Conservation (phyloP, 192 early-diverging fungal species). For the Backusella parvicylindrica region DNA sequence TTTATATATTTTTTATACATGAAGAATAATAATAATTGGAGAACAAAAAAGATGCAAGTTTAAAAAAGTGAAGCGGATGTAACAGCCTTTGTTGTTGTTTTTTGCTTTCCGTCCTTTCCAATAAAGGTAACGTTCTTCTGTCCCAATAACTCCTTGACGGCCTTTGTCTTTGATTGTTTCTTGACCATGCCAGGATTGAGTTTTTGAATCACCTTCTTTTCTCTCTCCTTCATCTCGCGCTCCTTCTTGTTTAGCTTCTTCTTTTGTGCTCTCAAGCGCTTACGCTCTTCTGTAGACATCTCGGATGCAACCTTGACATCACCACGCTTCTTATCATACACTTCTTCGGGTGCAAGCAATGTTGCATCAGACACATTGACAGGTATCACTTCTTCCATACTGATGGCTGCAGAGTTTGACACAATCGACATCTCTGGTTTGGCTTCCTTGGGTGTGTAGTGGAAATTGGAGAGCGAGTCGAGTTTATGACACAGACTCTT, state of each 20-base stretch:
- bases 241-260: conserved; percentile 71
- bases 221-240: conserved; percentile 44
- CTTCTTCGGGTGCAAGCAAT: conserved; percentile 86
- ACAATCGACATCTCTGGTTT: conserved; percentile 77
- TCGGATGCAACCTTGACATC: conserved; percentile 78
- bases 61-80: conserved; percentile 16
- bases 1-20: neutral
- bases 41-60: conserved; percentile 1
- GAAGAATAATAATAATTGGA: neutral
- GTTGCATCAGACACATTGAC: conserved; percentile 77
- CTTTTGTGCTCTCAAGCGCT: conserved; percentile 57
- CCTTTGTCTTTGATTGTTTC: conserved; percentile 51
- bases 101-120: conserved; percentile 35
- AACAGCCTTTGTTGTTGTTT: conserved; percentile 8
- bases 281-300: conserved; percentile 73
- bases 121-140: conserved; percentile 49
- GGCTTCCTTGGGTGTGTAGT: conserved; percentile 82
- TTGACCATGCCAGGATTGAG: conserved; percentile 37
- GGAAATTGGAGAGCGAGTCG: conserved; percentile 92
- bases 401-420: conserved; percentile 77
- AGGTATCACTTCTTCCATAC: conserved; percentile 96
- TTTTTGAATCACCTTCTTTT: conserved; percentile 44
- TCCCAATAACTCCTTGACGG: conserved; percentile 59
- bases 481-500: conserved; percentile 77
- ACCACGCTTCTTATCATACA: conserved; percentile 75